Conservation (phyloP, 2,329 filamentous ascomycete species). For the Drechslerella stenobrocha region DNA sequence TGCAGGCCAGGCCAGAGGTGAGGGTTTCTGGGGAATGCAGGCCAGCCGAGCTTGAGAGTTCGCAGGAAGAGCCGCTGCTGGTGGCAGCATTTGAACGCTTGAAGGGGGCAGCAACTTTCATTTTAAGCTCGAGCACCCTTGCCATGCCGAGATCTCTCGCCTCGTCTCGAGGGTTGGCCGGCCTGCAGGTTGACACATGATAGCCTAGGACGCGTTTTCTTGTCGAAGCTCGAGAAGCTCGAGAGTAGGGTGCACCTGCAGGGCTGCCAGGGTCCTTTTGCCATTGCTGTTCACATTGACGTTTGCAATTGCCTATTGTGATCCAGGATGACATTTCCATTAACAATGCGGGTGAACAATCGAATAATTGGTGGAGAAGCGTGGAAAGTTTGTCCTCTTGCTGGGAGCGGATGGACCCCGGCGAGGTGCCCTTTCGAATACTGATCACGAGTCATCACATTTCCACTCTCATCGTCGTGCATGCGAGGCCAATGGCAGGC, state of each 20-base stretch:
- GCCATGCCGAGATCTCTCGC: neutral
- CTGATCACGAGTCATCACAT: slow-evolving; percentile 5
- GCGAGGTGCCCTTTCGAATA: neutral
- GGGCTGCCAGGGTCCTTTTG: slow-evolving; percentile 6
- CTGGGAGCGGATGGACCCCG: neutral
- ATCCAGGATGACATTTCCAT: slow-evolving; percentile 18
- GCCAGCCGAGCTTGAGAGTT: slow-evolving; percentile 8
- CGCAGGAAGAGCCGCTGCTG: neutral
- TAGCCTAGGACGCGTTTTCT: slow-evolving; percentile 8
- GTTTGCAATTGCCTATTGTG: slow-evolving; percentile 48
- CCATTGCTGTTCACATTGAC: slow-evolving; percentile 25
- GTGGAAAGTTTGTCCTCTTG: neutral
- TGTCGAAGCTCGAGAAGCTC: slow-evolving; percentile 35
- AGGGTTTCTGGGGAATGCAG: slow-evolving; percentile 30
- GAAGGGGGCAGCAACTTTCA: slow-evolving; percentile 2
- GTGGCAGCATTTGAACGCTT: neutral
- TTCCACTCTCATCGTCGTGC: neutral
- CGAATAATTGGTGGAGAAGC: neutral
- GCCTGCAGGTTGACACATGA: slow-evolving; percentile 42
- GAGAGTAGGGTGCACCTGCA: slow-evolving; percentile 15
- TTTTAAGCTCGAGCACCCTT: slow-evolving; percentile 43
- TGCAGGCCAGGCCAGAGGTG: neutral
- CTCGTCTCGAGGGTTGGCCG: slow-evolving; percentile 38
- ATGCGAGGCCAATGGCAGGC: neutral
- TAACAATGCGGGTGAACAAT: slow-evolving; percentile 18